A percentile compares a stretch with the other conserved stretches of the same genome.
Evolutionary conservation across 2,329 filamentous ascomycete species (phyloP).

Genomic region (Calonectria pseudoreteaudii): DNA sequence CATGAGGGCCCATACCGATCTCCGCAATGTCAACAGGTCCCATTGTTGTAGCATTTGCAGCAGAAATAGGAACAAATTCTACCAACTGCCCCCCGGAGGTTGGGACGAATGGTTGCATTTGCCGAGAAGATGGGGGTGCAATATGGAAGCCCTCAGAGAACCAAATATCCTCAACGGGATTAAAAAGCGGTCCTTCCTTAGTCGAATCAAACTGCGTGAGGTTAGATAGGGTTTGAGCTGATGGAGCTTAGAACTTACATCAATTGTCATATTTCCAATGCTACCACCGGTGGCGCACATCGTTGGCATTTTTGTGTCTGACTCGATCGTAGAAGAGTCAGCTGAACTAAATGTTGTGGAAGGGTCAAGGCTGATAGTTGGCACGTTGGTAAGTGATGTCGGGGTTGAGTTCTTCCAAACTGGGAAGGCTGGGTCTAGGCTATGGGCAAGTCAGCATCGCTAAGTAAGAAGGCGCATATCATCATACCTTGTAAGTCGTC

Average conservation of each 20-base stretch:
- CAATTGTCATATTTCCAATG: slow-evolving; percentile 52
- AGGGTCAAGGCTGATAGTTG: slow-evolving; percentile 14
- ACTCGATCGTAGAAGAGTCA: slow-evolving; percentile 11
- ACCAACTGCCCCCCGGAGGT: slow-evolving; percentile 55
- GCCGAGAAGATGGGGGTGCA: slow-evolving; percentile 49
- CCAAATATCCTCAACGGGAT: slow-evolving; percentile 54
- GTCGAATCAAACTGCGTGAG: slow-evolving; percentile 50
- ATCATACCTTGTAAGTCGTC: slow-evolving; percentile 46
- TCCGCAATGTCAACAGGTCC: slow-evolving; percentile 51
- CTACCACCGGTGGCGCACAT: slow-evolving; percentile 46
- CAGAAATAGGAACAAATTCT: slow-evolving; percentile 53
- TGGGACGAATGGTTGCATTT: slow-evolving; percentile 48
- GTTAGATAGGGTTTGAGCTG: slow-evolving; percentile 27
- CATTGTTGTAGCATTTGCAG: slow-evolving; percentile 41
- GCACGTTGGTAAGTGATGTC: slow-evolving; percentile 25
- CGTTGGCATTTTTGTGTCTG: slow-evolving; percentile 29
- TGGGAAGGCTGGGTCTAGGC: slow-evolving; percentile 27
- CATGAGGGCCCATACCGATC: slow-evolving; percentile 54
- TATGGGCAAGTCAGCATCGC: slow-evolving; percentile 30
- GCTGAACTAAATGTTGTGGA: slow-evolving; percentile 5
- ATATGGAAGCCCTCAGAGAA: slow-evolving; percentile 57
- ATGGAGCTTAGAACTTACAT: slow-evolving; percentile 46
- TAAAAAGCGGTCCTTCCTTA: slow-evolving; percentile 53
- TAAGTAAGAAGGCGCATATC: neutral
- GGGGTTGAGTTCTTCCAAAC: slow-evolving; percentile 49